phyloP scores from a whole-genome alignment of 179 eudicot genomes.

The Monotropa hypopitys region DNA sequence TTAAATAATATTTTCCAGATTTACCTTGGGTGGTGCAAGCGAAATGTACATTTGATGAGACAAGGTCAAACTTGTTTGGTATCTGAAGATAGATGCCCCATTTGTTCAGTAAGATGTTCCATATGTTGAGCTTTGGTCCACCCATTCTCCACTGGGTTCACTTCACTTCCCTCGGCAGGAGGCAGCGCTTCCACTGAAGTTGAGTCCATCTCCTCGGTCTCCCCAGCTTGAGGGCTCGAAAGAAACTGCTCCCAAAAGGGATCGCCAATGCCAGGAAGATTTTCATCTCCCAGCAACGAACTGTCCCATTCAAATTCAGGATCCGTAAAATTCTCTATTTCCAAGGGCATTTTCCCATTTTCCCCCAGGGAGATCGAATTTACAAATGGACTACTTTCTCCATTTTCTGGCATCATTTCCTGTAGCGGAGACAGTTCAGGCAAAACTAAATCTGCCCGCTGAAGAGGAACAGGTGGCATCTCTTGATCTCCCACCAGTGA shows the following conservation, averaged over 20 bases:
- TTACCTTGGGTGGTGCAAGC: slow-evolving; percentile 21
- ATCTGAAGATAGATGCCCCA: slow-evolving; percentile 49
- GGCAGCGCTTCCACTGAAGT: slow-evolving; percentile 9
- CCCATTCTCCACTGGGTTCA: slow-evolving; percentile 31
- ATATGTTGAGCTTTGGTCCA: slow-evolving; percentile 35
- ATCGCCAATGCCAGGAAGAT: slow-evolving; percentile 4
- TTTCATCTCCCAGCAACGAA: slow-evolving; percentile 22
- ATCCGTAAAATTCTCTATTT: slow-evolving; percentile 21
- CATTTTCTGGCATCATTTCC: slow-evolving; percentile 24
- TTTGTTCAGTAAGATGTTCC: slow-evolving; percentile 59
- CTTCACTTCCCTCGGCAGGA: slow-evolving; percentile 19
- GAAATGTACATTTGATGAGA: slow-evolving; percentile 20
- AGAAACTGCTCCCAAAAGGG: slow-evolving; percentile 41
- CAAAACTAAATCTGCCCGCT: slow-evolving; percentile 22
- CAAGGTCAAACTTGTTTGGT: slow-evolving; percentile 22
- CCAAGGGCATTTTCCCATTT: slow-evolving; percentile 18
- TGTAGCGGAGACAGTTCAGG: slow-evolving; percentile 39
- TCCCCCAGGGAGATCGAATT: slow-evolving; percentile 16
- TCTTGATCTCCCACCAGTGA: slow-evolving; percentile 32
- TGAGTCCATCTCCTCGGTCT: slow-evolving; percentile 17
- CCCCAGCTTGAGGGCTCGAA: slow-evolving; percentile 15
- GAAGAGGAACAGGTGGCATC: slow-evolving; percentile 25
- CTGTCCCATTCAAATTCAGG: slow-evolving; percentile 30
- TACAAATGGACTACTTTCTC: slow-evolving; percentile 21
- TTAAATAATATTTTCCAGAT: background rate